A percentile compares a stretch with the other conserved stretches of the same genome.
phyloP scores from a whole-genome alignment of 2,329 filamentous ascomycete genomes.

The Diaporthe helianthi region DNA sequence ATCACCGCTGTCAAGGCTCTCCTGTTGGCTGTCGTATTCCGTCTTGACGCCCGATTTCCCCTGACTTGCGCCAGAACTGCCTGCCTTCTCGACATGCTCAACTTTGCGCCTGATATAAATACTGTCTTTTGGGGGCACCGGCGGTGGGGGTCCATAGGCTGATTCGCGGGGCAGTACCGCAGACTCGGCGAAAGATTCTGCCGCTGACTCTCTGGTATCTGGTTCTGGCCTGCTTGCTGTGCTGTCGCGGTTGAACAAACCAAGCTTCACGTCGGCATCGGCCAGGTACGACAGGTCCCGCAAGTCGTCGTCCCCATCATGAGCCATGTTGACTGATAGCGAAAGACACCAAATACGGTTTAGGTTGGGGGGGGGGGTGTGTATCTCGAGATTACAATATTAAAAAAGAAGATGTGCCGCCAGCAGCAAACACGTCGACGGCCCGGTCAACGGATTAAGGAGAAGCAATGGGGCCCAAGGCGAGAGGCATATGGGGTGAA shows the following conservation, averaged over 20 bases:
- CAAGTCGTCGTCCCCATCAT: constrained; percentile 1
- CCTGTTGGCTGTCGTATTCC: not conserved
- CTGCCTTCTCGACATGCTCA: not conserved
- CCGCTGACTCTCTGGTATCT: constrained; percentile 12
- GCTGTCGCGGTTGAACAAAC: not conserved
- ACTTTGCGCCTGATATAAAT: constrained; percentile 1
- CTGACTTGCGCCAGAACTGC: not conserved
- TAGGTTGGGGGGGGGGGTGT: not conserved
- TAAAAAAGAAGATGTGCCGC: constrained; percentile 20
- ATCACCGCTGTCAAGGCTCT: not conserved
- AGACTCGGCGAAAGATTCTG: constrained; percentile 22
- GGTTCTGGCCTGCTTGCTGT: not conserved
- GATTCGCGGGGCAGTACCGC: constrained; percentile 27
- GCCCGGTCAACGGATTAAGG: not conserved
- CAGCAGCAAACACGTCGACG: constrained; percentile 21
- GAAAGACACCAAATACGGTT: not conserved
- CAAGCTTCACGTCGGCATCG: constrained; percentile 3
- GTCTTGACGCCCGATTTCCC: not conserved
- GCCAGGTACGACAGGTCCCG: constrained; percentile 1
- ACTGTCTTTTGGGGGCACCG: constrained; percentile 27
- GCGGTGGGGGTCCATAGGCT: constrained; percentile 27
- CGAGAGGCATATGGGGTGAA: not conserved
- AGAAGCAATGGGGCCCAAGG: not conserved
- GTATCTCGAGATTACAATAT: constrained; percentile 14
- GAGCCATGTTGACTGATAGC: constrained; percentile 15